Base-by-base conservation (phyloP, 129 eudicot genomes). In the Pulicaria dysenterica region DNA sequence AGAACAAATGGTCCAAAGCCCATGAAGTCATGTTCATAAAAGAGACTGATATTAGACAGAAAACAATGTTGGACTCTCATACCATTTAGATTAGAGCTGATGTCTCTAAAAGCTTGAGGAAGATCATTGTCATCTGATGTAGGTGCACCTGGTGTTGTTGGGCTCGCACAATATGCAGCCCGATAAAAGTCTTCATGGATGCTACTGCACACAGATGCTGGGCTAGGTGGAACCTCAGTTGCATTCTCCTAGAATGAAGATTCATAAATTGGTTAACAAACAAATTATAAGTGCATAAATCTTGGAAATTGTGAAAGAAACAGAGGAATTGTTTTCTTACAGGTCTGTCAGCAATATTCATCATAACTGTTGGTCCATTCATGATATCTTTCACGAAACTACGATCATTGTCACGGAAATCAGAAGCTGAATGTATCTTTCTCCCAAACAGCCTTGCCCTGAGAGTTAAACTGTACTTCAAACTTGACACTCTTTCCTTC, bases 171-270 rank as follows among this genome's bases (percentile, higher is more conserved):
- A 58, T 84, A 91, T 36, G 86, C 64, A 54, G 82, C 63, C 89
- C 85, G 81, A 88, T 95, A 91, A 44, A 73, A 79, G 57, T 91
- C 96, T 7, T 95, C 99, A 71, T 76, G 87, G 56, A 81, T 70
- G 69, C 89, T 91, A 81, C 96, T 90, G 80, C 96, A 95, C 8
- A 91, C 86, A 12, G 99, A 95, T 73, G 97, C 99, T 60, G 99
- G 99, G 77, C 99, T 95, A 34, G 99, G 99, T 58, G 99, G 99
- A 69, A 95, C 96, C 86, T 95, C 99, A 6, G 99, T 95, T 15
- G 81, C 86, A 71, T 95, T 91, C 67, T 88, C 99, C 99, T 95
- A 51, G 0, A 79, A 67, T 12, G 36, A 63, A 14, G 54, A 77
- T 3, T 39, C 60, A 71, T 40, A 47, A 47, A 31, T 9, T 61